These are phyloP conservation scores for Cordyceps militaris DNA, from an alignment of 2,329 filamentous ascomycete species.

Conservation along the genomic window DNA sequence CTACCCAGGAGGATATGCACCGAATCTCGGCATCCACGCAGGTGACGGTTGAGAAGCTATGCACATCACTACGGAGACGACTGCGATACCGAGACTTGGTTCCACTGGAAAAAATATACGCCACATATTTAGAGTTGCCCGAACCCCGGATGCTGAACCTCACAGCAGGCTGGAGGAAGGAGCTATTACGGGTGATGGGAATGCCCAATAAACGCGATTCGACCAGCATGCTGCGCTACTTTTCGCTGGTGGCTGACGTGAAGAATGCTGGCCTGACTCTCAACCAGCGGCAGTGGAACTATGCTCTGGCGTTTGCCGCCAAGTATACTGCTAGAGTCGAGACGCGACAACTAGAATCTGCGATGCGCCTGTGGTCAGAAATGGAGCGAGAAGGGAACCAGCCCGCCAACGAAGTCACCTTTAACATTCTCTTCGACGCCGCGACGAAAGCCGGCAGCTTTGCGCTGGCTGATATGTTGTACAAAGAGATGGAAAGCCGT, in stretches of 20 bases:
- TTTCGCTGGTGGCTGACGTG: constrained; percentile 78
- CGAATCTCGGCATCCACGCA: constrained; percentile 29
- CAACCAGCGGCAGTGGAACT: constrained; percentile 68
- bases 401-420: constrained; percentile 67
- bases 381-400: constrained; percentile 73
- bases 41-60: constrained; percentile 32
- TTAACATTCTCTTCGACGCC: constrained; percentile 87
- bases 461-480: constrained; percentile 73
- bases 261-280: constrained; percentile 65
- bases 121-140: constrained; percentile 42
- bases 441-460: constrained; percentile 83
- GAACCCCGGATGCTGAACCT: constrained; percentile 47
- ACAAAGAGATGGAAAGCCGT: constrained; percentile 70
- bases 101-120: constrained; percentile 39
- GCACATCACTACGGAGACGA: constrained; percentile 32
- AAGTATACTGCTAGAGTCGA: constrained; percentile 55
- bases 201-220: constrained; percentile 50
- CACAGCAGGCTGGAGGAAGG: constrained; percentile 47
- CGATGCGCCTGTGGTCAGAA: constrained; percentile 74
- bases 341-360: constrained; percentile 53
- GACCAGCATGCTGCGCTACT: constrained; percentile 70
- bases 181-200: constrained; percentile 62
- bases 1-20: constrained; percentile 34
- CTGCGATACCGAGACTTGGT: constrained; percentile 35
- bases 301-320: constrained; percentile 71